These are phyloP conservation scores for Calamus simplicifolius DNA, from an alignment of 176 grass and related monocot species.

Conservation along the genomic window DNA sequence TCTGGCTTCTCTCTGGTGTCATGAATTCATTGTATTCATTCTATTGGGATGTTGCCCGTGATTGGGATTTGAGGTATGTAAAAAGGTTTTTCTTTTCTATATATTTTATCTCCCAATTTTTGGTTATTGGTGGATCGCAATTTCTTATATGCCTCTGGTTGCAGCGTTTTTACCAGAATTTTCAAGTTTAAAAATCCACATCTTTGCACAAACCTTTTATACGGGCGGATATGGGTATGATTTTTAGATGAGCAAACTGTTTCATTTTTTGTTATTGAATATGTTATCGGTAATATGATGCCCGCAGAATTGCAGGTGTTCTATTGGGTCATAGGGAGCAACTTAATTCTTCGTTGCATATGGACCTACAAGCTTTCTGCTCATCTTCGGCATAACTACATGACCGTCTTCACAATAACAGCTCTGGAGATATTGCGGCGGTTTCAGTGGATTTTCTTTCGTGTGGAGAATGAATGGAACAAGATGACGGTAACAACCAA, in stretches of 20 bases:
- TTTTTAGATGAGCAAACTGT: neutral
- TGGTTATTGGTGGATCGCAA: neutral
- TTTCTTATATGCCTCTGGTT: neutral
- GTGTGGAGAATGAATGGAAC: slow-evolving; percentile 96
- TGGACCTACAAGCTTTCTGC: slow-evolving; percentile 99
- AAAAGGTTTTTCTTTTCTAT: no score
- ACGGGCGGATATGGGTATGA: slow-evolving; percentile 63
- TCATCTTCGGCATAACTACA: slow-evolving; percentile 93
- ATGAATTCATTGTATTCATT: slow-evolving; percentile 92
- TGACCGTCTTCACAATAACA: slow-evolving; percentile 72
- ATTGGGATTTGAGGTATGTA: slow-evolving; percentile 89
- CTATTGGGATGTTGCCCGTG: slow-evolving; percentile 93
- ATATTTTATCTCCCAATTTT: neutral
- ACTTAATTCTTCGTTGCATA: slow-evolving; percentile 77
- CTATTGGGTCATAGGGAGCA: slow-evolving; percentile 88
- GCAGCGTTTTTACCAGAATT: slow-evolving; percentile 80
- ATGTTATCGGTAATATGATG: neutral
- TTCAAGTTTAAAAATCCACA: slow-evolving; percentile 91
- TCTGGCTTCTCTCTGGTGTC: slow-evolving; percentile 87
- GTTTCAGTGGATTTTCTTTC: slow-evolving; percentile 96
- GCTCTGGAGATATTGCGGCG: slow-evolving; percentile 78
- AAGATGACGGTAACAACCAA: slow-evolving; percentile 74
- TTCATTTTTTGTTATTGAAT: neutral
- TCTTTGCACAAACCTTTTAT: slow-evolving; percentile 52
- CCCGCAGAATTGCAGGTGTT: slow-evolving; percentile 41